A percentile compares a stretch with the other conserved stretches of the same genome.
Evolutionary conservation across 495 filamentous ascomycete species (phyloP).

Genomic region (Thozetella sp.): DNA sequence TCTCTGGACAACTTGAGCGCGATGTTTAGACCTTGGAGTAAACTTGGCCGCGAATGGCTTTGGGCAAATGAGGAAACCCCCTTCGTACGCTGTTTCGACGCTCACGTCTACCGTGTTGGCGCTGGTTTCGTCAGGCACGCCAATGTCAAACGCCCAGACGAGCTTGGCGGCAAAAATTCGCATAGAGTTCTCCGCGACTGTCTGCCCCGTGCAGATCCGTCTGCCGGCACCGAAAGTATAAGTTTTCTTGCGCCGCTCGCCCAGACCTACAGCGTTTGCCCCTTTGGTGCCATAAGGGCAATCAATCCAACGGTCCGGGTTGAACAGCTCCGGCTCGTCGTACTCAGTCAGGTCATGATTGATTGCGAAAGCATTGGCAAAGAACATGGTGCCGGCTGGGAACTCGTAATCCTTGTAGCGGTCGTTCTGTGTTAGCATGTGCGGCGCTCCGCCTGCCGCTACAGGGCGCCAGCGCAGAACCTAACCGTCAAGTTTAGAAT

Average conservation of each 20-base stretch:
- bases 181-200: neutral
- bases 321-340: neutral
- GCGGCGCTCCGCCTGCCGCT: conserved; percentile 53
- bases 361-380: conserved; percentile 18
- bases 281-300: neutral
- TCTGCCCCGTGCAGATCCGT: neutral
- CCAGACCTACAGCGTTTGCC: neutral
- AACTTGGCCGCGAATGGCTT: no score
- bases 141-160: neutral
- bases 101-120: no score
- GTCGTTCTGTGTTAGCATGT: conserved; percentile 49
- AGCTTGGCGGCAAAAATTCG: neutral
- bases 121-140: no score
- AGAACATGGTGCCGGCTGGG: conserved; percentile 29
- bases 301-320: neutral
- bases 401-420: conserved; percentile 34
- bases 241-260: neutral
- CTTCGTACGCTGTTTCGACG: no score
- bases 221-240: neutral
- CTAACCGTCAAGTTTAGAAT: conserved; percentile 54
- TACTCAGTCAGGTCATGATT: neutral
- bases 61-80: no score
- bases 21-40: no score
- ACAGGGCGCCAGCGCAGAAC: conserved; percentile 57
- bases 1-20: no score